Percentiles rank a stretch among this genome's conserved stretches.
These are phyloP conservation scores for Tilletiaria anomala DNA, from an alignment of 1,284 basidiomycete genomes.

Conservation along the genomic window DNA sequence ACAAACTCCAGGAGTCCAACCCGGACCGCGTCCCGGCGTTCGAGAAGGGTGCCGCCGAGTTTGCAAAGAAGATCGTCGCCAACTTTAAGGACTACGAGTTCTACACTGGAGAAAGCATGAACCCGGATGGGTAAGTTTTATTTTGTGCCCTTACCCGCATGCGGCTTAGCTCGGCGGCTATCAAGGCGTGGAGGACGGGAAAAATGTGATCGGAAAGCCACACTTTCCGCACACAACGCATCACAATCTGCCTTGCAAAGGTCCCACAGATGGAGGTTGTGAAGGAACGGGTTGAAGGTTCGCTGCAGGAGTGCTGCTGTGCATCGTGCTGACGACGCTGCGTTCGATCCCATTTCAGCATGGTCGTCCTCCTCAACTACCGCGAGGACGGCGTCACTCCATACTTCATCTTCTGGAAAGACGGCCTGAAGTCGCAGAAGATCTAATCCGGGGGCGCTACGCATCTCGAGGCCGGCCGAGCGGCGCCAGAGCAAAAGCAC, in stretches of 20 bases:
- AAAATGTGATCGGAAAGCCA: conserved; percentile 1
- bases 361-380: conserved; percentile 42
- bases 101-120: conserved; percentile 62
- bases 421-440: conserved; percentile 37
- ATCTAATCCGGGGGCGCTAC: too few relatives aligned
- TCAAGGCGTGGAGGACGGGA: conserved; percentile 28
- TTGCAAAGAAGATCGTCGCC: conserved; percentile 55
- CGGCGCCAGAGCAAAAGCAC: too few relatives aligned
- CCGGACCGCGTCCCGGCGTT: conserved; percentile 63
- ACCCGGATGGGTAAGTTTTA: conserved; percentile 35
- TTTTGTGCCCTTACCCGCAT: background rate
- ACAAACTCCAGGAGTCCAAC: conserved; percentile 41
- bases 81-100: conserved; percentile 85
- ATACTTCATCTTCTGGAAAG: conserved; percentile 47
- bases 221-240: conserved; percentile 8
- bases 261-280: too few relatives aligned
- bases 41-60: conserved; percentile 59
- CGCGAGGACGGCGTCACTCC: conserved; percentile 50
- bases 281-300: too few relatives aligned
- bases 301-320: too few relatives aligned
- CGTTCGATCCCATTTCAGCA: conserved; percentile 42
- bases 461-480: background rate
- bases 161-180: background rate
- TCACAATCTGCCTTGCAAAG: background rate
- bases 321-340: background rate